Evolutionary conservation across 2,329 filamentous ascomycete species (phyloP).

Genomic region (Eutypella sp.): DNA sequence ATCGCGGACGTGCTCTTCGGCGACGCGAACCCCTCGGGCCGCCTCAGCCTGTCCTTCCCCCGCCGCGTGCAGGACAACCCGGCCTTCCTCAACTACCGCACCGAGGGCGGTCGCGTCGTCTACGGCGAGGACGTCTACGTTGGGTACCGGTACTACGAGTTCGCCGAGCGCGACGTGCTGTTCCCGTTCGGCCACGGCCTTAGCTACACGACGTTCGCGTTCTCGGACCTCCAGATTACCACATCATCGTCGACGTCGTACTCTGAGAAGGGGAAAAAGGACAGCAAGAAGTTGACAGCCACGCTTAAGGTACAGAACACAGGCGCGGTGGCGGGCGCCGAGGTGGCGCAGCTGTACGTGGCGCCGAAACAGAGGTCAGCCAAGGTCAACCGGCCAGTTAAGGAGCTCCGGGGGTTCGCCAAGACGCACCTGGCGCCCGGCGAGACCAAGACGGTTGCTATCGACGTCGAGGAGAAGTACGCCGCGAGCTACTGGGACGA

Average conservation of each 20-base stretch:
- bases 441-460: slow-evolving; percentile 50
- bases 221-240: slow-evolving; percentile 44
- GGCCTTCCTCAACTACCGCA: slow-evolving; percentile 68
- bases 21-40: slow-evolving; percentile 67
- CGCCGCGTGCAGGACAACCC: slow-evolving; percentile 64
- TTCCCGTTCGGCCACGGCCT: slow-evolving; percentile 80
- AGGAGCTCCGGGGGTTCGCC: slow-evolving; percentile 61
- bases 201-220: slow-evolving; percentile 67
- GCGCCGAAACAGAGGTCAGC: slow-evolving; percentile 43
- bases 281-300: slow-evolving; percentile 30
- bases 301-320: slow-evolving; percentile 55
- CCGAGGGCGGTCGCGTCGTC: slow-evolving; percentile 64
- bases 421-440: slow-evolving; percentile 61
- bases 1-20: slow-evolving; percentile 76
- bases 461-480: slow-evolving; percentile 58
- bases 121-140: slow-evolving; percentile 80
- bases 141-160: slow-evolving; percentile 78
- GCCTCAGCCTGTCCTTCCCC: slow-evolving; percentile 71
- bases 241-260: too few species aligned
- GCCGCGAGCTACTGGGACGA: slow-evolving; percentile 69
- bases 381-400: slow-evolving; percentile 50
- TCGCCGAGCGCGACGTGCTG: slow-evolving; percentile 56
- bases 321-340: slow-evolving; percentile 47
- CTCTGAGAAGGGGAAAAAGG: slow-evolving; percentile 41
- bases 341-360: slow-evolving; percentile 56